A percentile compares a stretch with the other conserved stretches of the same genome.
Evolutionary conservation across 2,329 filamentous ascomycete genomes (phyloP).

Genomic region (Aspergillus cejpii): DNA sequence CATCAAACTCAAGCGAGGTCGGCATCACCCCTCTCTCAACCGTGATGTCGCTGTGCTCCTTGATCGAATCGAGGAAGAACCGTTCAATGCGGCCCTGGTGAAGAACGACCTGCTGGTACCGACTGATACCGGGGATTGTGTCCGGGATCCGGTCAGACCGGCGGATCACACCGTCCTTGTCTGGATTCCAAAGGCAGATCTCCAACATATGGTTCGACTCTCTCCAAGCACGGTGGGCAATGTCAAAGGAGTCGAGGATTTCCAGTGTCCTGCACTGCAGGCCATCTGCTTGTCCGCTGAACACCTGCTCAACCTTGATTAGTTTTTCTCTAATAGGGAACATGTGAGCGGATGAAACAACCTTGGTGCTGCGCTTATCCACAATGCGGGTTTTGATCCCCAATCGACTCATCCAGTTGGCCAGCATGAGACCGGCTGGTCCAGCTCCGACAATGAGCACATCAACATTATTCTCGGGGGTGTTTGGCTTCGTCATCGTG

Average conservation of each 20-base stretch:
- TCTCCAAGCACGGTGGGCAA: conserved; percentile 54
- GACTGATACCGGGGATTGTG: conserved; percentile 54
- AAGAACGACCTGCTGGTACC: conserved; percentile 60
- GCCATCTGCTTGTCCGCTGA: conserved; percentile 46
- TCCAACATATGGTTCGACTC: conserved; percentile 25
- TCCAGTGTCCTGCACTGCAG: conserved; percentile 62
- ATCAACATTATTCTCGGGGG: conserved; percentile 3
- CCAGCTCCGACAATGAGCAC: conserved; percentile 15
- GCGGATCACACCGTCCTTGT: conserved; percentile 50
- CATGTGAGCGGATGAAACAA: not conserved
- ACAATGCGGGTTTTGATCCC: conserved; percentile 14
- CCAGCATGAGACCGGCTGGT: conserved; percentile 13
- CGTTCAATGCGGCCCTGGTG: conserved; percentile 66
- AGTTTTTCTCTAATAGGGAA: too few relatives aligned
- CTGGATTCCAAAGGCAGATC: conserved; percentile 50
- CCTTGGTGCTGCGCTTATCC: conserved; percentile 12
- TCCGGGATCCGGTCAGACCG: conserved; percentile 58
- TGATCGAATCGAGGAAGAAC: conserved; percentile 58
- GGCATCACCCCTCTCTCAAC: conserved; percentile 59
- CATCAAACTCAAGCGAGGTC: conserved; percentile 50
- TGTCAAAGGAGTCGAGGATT: conserved; percentile 66
- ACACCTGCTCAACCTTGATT: conserved; percentile 1
- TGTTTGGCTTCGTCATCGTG: not conserved
- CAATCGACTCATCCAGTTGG: conserved; percentile 9
- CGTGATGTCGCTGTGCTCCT: conserved; percentile 47